phyloP scores from a whole-genome alignment of 306 rosid genomes.

The Urtica urens region DNA sequence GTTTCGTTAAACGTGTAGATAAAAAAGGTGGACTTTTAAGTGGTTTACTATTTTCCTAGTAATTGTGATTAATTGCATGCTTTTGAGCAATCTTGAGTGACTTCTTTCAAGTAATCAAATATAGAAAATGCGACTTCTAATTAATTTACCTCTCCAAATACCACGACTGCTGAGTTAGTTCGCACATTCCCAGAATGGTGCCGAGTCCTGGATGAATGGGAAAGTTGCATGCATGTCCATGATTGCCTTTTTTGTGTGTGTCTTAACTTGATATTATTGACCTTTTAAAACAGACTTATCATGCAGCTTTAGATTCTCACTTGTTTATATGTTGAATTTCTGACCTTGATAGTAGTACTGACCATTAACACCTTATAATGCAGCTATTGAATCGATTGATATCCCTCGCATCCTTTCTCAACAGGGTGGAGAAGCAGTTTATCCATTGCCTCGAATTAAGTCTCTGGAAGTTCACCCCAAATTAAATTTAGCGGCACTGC shows the following conservation, averaged over 20 bases:
- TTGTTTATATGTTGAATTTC: no score
- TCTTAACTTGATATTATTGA: slow-evolving; percentile 2
- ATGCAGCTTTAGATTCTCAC: no score
- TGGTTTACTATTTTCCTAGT: no score
- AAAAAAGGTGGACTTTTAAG: no score
- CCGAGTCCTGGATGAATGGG: neutral
- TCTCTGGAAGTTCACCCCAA: slow-evolving; percentile 84
- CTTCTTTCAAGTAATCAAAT: no score
- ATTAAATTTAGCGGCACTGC: slow-evolving; percentile 72
- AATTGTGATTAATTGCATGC: no score
- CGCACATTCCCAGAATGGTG: neutral
- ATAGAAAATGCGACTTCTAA: no score
- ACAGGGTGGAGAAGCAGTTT: slow-evolving; percentile 96
- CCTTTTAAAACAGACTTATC: neutral
- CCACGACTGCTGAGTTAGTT: no score
- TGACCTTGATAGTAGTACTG: slow-evolving; percentile 22
- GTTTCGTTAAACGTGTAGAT: slow-evolving; percentile 12
- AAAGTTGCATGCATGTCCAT: neutral
- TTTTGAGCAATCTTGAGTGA: no score
- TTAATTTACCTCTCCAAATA: no score
- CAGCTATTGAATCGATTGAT: slow-evolving; percentile 91
- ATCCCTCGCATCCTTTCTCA: slow-evolving; percentile 95
- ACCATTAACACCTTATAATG: no score
- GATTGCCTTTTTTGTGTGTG: no score
- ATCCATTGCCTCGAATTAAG: slow-evolving; percentile 80